phyloP scores from a whole-genome alignment of 345 rosid species.

The Eucalyptus polyanthemos region DNA sequence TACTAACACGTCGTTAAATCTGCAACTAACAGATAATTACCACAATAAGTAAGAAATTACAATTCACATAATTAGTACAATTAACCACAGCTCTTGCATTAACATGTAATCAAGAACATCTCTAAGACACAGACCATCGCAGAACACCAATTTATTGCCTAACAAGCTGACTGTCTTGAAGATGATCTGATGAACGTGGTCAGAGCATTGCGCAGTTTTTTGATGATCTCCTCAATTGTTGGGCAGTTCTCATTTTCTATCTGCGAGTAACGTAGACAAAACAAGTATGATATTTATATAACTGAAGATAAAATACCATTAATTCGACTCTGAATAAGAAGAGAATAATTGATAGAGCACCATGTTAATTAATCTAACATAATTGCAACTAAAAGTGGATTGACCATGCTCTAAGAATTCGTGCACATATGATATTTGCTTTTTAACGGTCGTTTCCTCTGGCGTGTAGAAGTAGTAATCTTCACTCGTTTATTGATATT shows the following conservation, averaged over 20 bases:
- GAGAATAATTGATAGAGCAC: neutral
- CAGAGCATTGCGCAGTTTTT: neutral
- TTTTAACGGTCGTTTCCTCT: neutral
- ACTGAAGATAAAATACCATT: neutral
- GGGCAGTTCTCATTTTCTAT: neutral
- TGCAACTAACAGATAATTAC: neutral
- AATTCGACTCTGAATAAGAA: neutral
- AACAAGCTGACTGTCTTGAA: neutral
- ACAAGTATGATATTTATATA: neutral
- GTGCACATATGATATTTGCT: neutral
- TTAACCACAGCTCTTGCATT: neutral
- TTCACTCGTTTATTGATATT: neutral
- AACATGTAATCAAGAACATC: neutral
- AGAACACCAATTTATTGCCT: neutral
- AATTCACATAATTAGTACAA: neutral
- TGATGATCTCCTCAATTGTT: neutral
- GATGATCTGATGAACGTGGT: neutral
- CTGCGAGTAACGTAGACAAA: neutral
- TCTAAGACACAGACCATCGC: neutral
- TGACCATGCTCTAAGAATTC: neutral
- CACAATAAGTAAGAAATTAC: neutral
- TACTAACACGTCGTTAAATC: neutral
- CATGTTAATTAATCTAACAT: neutral
- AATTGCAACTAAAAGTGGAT: neutral
- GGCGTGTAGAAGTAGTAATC: neutral